These are phyloP conservation scores for Vitis rotundifolia DNA, from an alignment of 164 flowering plant species.

Conservation along the genomic window DNA sequence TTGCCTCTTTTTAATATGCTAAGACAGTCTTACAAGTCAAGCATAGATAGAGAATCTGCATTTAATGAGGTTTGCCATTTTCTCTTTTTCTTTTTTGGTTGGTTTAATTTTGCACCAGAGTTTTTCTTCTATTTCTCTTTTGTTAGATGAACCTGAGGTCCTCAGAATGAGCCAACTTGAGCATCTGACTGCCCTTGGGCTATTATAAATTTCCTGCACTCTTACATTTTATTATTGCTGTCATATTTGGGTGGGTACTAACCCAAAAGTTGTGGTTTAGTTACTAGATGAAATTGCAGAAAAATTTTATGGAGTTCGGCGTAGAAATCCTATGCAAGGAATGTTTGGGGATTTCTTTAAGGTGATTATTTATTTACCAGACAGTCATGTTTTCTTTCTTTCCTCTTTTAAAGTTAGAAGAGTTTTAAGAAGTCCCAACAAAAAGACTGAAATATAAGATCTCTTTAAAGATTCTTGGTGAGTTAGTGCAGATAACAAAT, in stretches of 20 bases:
- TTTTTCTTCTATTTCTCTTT: not conserved
- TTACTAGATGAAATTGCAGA: slow-evolving; percentile 81
- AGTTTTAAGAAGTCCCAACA: not conserved
- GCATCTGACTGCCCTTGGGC: not conserved
- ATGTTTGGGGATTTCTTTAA: slow-evolving; percentile 86
- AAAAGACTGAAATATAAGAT: not conserved
- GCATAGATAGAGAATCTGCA: slow-evolving; percentile 73
- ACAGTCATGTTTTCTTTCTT: not conserved
- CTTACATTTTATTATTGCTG: not conserved
- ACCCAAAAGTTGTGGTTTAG: slow-evolving; percentile 36
- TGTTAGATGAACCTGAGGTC: no score
- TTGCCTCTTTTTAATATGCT: slow-evolving; percentile 86
- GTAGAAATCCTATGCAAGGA: slow-evolving; percentile 78
- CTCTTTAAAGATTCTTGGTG: not conserved
- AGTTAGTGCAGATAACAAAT: no score
- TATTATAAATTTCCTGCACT: not conserved
- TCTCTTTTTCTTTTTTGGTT: not conserved
- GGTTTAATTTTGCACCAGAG: not conserved
- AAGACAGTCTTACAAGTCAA: slow-evolving; percentile 64
- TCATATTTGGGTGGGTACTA: slow-evolving; percentile 7
- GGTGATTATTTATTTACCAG: slow-evolving; percentile 36
- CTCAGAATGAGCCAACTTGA: no score
- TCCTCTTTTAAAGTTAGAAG: no score
- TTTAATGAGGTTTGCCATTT: slow-evolving; percentile 64
- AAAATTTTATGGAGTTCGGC: slow-evolving; percentile 79